Evolutionary conservation across 164 flowering plant species (phyloP).

Genomic region (Cinnamomum chago): DNA sequence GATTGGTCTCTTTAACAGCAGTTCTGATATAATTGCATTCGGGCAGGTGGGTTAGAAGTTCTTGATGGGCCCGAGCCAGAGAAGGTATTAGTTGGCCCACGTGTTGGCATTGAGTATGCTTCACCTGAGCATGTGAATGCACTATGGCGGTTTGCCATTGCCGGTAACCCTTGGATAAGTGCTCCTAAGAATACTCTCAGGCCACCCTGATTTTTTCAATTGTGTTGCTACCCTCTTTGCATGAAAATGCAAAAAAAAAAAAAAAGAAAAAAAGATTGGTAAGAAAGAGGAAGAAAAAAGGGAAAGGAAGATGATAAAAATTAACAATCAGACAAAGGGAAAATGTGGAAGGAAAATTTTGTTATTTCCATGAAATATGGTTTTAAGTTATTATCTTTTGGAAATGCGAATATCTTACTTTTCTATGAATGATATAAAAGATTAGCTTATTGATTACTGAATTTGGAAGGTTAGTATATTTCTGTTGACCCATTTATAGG

Average conservation of each 20-base stretch:
- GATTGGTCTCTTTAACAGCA: not conserved
- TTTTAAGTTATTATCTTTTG: too few relatives aligned
- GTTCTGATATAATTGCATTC: conserved; percentile 2
- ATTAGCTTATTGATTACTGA: too few relatives aligned
- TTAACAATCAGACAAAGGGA: not conserved
- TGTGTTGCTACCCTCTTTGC: not conserved
- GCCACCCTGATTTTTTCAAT: conserved; percentile 23
- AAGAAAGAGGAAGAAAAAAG: not conserved
- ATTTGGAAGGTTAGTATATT: too few relatives aligned
- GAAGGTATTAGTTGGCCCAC: conserved; percentile 74
- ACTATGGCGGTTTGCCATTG: conserved; percentile 90
- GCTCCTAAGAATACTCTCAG: conserved; percentile 85
- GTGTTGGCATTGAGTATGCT: conserved; percentile 97
- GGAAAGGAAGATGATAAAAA: too few relatives aligned
- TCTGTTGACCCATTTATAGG: too few relatives aligned
- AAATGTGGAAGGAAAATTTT: not conserved
- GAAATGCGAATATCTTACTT: too few relatives aligned
- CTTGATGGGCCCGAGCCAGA: conserved; percentile 92
- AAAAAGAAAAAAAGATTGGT: not conserved
- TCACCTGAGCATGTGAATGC: conserved; percentile 81
- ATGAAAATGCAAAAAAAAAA: not conserved
- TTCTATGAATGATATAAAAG: too few relatives aligned
- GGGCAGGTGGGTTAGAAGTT: conserved; percentile 84
- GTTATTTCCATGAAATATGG: not conserved
- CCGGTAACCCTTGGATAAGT: conserved; percentile 89